phyloP scores from a whole-genome alignment of 352 stramenopile genomes.

The Chrysophaeum taylorii region DNA sequence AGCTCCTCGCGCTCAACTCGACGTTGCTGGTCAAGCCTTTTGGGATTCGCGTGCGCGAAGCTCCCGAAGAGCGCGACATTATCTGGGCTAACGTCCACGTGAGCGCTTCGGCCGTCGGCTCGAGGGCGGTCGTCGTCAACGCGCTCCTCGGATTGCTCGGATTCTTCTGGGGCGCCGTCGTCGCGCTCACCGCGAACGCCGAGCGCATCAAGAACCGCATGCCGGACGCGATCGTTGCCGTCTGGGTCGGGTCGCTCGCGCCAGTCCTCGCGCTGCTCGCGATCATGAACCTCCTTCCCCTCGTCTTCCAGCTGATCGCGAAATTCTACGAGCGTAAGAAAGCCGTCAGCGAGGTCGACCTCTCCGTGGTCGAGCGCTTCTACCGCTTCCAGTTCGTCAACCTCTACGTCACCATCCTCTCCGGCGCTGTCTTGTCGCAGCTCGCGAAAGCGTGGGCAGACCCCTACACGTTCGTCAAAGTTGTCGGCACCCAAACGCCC shows the following conservation, averaged over 20 bases:
- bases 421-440: neutral
- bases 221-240: neutral
- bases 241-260: neutral
- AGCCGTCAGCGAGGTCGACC: neutral
- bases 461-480: neutral
- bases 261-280: neutral
- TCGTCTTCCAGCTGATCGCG: conserved; percentile 6
- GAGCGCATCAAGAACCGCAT: neutral
- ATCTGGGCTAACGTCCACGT: conserved; percentile 10
- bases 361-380: conserved; percentile 5
- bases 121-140: neutral
- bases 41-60: neutral
- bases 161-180: conserved; percentile 10
- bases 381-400: conserved; percentile 5
- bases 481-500: neutral
- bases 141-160: neutral
- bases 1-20: neutral
- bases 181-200: neutral
- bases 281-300: conserved; percentile 7
- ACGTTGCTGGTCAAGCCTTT: neutral
- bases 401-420: conserved; percentile 12
- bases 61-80: neutral
- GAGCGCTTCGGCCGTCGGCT: neutral
- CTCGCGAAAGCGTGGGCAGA: neutral
- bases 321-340: conserved; percentile 11